Evolutionary conservation across 106 monocot species (phyloP), one percentile per base, ranked within the genome.

Genomic region (Triglochin maritima): DNA sequence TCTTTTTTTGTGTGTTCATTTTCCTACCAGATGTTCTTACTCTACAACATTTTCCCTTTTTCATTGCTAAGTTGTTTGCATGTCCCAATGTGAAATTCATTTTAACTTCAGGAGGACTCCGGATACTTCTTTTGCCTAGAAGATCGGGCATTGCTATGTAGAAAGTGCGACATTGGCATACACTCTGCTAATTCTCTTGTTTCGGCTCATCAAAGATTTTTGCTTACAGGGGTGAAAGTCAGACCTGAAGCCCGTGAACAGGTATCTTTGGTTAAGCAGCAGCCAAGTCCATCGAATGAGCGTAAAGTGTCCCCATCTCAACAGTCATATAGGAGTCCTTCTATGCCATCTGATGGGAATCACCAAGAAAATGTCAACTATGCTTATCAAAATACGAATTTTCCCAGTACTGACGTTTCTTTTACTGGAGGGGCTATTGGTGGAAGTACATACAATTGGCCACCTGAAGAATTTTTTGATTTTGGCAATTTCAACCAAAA

Each of bases 61-160:
- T 29, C 29, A 29, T 29, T 29, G 29, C 1, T 29, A 29, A 29
- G 29, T 1, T 29, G 29, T 29, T 29, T 29, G 29, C 29, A 29
- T 29, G 29, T 29, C 29, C 29, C 29, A 29, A 29, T 29, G 29
- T 29, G 29, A 29, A 29, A 29, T 41, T 51, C 41, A 7, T 50
- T 50, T 16, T 50, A 15, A 65, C 49, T 77, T 53, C 86, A 89
- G 93, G 93, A 93, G 69, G 74, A 73, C 69, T 75, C 86, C 65
- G 89, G 89, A 17, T 93, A 82, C 58, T 89, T 89, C 77, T 93
- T 93, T 76, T 93, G 93, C 67, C 70, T 93, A 50, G 93, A 93
- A 64, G 93, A 93, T 45, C 83, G 93, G 48, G 93, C 93, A 6
- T 77, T 93, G 64, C 76, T 93, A 6, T 93, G 93, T 60, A 74